Conservation (phyloP, 1,284 basidiomycete species). For the Pascua sp. region DNA sequence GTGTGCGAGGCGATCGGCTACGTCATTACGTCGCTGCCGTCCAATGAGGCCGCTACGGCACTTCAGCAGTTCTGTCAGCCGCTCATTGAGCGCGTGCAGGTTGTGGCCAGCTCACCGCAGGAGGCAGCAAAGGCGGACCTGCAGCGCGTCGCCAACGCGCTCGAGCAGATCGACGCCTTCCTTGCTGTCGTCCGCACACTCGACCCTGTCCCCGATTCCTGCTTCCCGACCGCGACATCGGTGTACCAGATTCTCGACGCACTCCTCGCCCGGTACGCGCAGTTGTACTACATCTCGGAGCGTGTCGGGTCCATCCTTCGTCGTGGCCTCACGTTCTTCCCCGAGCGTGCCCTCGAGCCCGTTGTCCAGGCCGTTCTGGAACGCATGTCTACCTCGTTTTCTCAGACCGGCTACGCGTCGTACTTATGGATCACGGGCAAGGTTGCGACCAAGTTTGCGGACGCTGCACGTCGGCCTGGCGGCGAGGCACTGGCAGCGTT, state of each 20-base stretch:
- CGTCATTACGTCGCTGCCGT: slow-evolving; percentile 86
- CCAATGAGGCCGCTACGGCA: slow-evolving; percentile 74
- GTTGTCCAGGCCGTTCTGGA: slow-evolving; percentile 68
- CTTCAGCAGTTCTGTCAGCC: slow-evolving; percentile 74
- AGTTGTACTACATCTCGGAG: slow-evolving; percentile 75
- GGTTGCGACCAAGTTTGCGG: slow-evolving; percentile 67
- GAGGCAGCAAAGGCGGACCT: slow-evolving; percentile 59
- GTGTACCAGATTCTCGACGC: slow-evolving; percentile 79
- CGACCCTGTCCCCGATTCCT: slow-evolving; percentile 72
- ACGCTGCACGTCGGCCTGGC: slow-evolving; percentile 53
- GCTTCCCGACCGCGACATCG: slow-evolving; percentile 72
- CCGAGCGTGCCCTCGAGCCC: slow-evolving; percentile 60
- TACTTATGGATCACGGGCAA: slow-evolving; percentile 95
- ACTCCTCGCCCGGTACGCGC: slow-evolving; percentile 76
- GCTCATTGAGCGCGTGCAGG: slow-evolving; percentile 52
- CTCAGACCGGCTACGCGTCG: slow-evolving; percentile 74
- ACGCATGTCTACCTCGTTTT: slow-evolving; percentile 74
- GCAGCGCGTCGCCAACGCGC: slow-evolving; percentile 68
- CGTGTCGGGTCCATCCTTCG: slow-evolving; percentile 82
- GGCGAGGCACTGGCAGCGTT: slow-evolving; percentile 46
- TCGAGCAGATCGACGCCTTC: slow-evolving; percentile 88
- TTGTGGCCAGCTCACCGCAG: slow-evolving; percentile 31
- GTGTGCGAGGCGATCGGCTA: slow-evolving; percentile 94
- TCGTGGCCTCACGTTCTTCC: slow-evolving; percentile 77
- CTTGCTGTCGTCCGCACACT: slow-evolving; percentile 73